Evolutionary conservation across 192 early-diverging fungal genomes (phyloP).

Genomic region (Obelidium mucronatum): DNA sequence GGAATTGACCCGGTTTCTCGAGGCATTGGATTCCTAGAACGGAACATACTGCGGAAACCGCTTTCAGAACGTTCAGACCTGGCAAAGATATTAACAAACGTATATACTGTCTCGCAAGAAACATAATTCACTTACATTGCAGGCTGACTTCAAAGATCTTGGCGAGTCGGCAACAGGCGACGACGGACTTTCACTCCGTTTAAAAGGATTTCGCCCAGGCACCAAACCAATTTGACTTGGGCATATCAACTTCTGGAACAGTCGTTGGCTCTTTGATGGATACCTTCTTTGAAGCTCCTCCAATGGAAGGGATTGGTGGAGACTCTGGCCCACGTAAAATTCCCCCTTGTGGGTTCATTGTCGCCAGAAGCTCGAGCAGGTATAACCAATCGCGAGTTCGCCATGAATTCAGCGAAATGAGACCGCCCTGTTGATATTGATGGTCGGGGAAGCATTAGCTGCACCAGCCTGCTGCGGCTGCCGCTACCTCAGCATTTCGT

Average conservation of each 20-base stretch:
- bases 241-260: neutral
- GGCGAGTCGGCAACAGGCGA: neutral
- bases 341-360: too few species aligned
- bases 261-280: conserved; percentile 6
- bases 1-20: too few species aligned
- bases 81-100: too few species aligned
- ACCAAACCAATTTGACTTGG: neutral
- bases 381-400: too few species aligned
- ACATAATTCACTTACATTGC: neutral
- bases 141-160: too few species aligned
- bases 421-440: neutral
- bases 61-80: conserved; percentile 6
- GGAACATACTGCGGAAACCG: neutral
- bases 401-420: too few species aligned
- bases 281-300: conserved; percentile 2
- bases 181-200: conserved; percentile 2
- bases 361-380: too few species aligned
- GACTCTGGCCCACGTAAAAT: neutral
- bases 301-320: neutral
- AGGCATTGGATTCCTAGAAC: conserved; percentile 5
- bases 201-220: neutral
- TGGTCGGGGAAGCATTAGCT: neutral
- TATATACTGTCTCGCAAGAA: too few species aligned
- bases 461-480: neutral
- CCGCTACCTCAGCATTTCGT: neutral